Base-by-base conservation (phyloP, 2,329 filamentous ascomycete species). In the Ophiostoma piceae region DNA sequence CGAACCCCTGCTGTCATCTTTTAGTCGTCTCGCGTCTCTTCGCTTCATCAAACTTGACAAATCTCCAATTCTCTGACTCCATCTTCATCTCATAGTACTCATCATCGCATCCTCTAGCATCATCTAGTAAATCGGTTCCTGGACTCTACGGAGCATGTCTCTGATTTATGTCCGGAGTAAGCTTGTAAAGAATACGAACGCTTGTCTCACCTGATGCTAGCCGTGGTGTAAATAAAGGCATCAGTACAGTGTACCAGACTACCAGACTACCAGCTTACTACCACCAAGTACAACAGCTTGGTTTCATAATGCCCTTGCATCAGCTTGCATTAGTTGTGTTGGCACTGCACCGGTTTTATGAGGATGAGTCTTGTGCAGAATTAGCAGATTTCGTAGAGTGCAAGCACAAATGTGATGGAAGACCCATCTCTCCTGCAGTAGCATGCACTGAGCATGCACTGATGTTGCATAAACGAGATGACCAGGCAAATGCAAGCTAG, bases 241-340 rank as follows among this genome's bases (percentile, higher is more conserved):
- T 4, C 41, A 43, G 41, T 19, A 43, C 41, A 43, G 41, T 8
- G 16, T 47, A 47, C 43, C 43, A 47, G 43, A 3, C 43, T 47
- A 16, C 43, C 32, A 3, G 6, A 3, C 35, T 8, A 35, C 35
- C 35, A 35, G 35, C 35, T 35, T 35, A 35, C 35, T 35, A 3
- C 2, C 3, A 5, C 35, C 35, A 35, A 35, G 35, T n/a, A 47
- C 43, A 47, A 47, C 43, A 47, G 43, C 26, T 16, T 62, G 57
- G 57, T 32, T 62, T 62, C 57, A 62, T 62, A 35, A 29, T 62
- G 57, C 57, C 57, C 57, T 62, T 62, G 26, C 57, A 35, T 62
- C 57, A 62, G 5, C 57, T 57, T 57, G 51, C 51, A 57, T 57
- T 57, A 26, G 51, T 22, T 57, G 16, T 57, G 51, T 57, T 57